Conservation (phyloP, 257 asterid genomes). For the Perilla frutescens region DNA sequence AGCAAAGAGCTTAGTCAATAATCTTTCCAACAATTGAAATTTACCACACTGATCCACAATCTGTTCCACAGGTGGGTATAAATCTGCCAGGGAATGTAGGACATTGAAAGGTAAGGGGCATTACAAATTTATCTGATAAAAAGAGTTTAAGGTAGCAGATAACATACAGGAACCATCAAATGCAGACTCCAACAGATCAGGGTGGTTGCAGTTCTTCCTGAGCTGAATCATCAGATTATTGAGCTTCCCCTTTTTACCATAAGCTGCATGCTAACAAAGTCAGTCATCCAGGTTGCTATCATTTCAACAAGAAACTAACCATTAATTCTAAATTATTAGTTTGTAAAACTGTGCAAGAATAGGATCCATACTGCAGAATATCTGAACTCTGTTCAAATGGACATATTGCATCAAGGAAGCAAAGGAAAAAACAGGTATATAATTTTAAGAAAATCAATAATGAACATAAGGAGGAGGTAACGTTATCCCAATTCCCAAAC, state of each 20-base stretch:
- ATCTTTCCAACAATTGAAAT: conserved; percentile 77
- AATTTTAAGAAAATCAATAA: background rate
- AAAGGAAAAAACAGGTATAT: background rate
- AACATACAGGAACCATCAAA: conserved; percentile 86
- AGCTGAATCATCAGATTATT: conserved; percentile 90
- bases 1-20: conserved; percentile 71
- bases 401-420: background rate
- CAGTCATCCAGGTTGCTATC: conserved; percentile 27
- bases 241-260: conserved; percentile 75
- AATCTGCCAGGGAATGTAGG: conserved; percentile 48
- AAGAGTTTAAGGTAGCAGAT: conserved; percentile 26
- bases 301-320: conserved; percentile 1
- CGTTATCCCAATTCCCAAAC: background rate
- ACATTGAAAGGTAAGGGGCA: conserved; percentile 24
- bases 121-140: conserved; percentile 2
- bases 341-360: conserved; percentile 9
- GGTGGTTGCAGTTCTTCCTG: conserved; percentile 97
- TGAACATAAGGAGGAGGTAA: background rate
- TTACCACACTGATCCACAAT: conserved; percentile 94
- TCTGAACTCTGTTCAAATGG: background rate
- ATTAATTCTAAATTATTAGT: background rate
- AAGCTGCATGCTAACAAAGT: conserved; percentile 56
- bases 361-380: background rate
- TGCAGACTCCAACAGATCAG: conserved; percentile 91
- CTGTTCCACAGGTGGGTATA: conserved; percentile 84